These are phyloP conservation scores for Eutrema yunnanense DNA, from an alignment of 345 rosid genomes.

Conservation along the genomic window DNA sequence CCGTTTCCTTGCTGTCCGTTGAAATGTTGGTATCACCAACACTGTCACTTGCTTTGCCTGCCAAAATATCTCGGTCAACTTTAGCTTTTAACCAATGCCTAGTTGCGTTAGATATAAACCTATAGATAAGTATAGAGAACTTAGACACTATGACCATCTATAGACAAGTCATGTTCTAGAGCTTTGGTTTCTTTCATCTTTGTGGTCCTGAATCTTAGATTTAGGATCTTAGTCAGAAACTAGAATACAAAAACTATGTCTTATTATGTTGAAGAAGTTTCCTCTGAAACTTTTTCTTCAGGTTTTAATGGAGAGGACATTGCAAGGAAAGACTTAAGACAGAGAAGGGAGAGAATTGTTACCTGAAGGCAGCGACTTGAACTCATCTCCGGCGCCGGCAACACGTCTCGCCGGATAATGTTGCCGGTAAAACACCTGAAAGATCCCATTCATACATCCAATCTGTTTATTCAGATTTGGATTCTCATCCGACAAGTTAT, in stretches of 20 bases:
- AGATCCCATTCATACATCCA: slow-evolving; percentile 87
- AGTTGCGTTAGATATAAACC: neutral
- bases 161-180: slow-evolving; percentile 20
- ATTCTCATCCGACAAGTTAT: slow-evolving; percentile 63
- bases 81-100: slow-evolving; percentile 2
- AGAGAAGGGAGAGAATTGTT: neutral
- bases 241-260: slow-evolving; percentile 24
- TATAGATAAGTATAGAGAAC: neutral
- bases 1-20: slow-evolving; percentile 36
- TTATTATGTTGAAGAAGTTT: slow-evolving; percentile 2
- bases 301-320: slow-evolving; percentile 10
- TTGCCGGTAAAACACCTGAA: slow-evolving; percentile 69
- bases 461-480: slow-evolving; percentile 68
- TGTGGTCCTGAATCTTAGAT: slow-evolving; percentile 26
- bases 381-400: slow-evolving; percentile 34
- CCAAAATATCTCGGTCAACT: neutral
- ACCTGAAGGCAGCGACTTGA: slow-evolving; percentile 48
- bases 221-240: slow-evolving; percentile 28
- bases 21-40: slow-evolving; percentile 29
- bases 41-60: slow-evolving; percentile 45
- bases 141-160: neutral
- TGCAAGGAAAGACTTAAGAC: neutral
- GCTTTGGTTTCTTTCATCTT: slow-evolving; percentile 20
- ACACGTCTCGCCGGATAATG: slow-evolving; percentile 51
- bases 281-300: neutral